Evolutionary conservation across 2,329 filamentous ascomycete genomes (phyloP).

Genomic region (Neurospora sp.): DNA sequence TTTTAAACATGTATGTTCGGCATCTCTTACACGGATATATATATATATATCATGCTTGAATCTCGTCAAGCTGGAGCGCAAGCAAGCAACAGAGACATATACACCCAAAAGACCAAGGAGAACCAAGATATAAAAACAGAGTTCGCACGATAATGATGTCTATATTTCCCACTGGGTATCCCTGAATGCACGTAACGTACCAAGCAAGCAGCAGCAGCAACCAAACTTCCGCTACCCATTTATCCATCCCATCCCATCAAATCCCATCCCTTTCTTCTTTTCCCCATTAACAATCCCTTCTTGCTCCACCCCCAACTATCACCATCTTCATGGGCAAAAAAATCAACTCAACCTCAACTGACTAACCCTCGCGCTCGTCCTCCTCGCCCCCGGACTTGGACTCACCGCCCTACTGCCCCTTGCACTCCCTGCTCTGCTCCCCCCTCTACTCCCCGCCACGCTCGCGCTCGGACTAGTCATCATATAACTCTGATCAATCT

Average conservation of each 20-base stretch:
- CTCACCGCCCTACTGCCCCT: background rate
- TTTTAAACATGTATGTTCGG: no score
- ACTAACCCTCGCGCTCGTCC: background rate
- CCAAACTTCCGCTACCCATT: background rate
- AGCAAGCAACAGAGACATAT: background rate
- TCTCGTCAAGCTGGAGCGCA: background rate
- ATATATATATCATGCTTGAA: background rate
- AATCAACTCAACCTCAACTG: background rate
- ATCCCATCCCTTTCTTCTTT: background rate
- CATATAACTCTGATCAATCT: constrained; percentile 73
- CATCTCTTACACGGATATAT: background rate
- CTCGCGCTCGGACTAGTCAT: constrained; percentile 36
- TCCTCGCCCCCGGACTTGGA: background rate
- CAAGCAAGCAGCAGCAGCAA: background rate
- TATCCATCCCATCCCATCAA: background rate
- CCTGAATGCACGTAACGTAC: background rate
- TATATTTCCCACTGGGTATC: background rate
- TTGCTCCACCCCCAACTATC: background rate
- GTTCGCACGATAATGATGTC: background rate
- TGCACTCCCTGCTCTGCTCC: background rate
- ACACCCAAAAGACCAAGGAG: background rate
- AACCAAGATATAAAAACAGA: background rate
- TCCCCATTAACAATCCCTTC: background rate
- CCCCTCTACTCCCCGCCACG: constrained; percentile 14
- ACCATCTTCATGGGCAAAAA: background rate